Evolutionary conservation across 805 yeast species (phyloP).

Genomic region (Candida insectorum): DNA sequence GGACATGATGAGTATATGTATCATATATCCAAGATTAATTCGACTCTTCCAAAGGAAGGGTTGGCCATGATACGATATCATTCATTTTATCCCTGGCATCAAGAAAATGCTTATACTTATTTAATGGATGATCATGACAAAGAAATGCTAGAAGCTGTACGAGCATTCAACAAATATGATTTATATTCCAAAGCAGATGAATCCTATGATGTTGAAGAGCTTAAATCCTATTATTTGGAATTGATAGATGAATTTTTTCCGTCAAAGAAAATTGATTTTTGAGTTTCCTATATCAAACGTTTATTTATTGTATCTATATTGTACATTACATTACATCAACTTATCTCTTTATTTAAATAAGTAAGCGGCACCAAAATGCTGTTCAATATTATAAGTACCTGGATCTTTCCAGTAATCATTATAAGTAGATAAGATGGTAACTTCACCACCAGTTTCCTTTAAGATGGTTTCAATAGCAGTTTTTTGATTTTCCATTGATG

Average conservation of each 20-base stretch:
- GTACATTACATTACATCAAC: conserved; percentile 4
- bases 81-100: conserved; percentile 75
- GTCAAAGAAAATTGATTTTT: conserved; percentile 52
- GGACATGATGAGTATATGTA: conserved; percentile 81
- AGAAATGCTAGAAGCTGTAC: conserved; percentile 59
- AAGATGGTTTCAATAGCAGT: conserved; percentile 66
- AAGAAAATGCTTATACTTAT: conserved; percentile 62
- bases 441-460: conserved; percentile 52
- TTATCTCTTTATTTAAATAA: conserved; percentile 18
- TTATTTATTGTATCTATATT: conserved; percentile 2
- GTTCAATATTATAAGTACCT: conserved; percentile 83
- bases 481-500: conserved; percentile 65
- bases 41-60: conserved; percentile 61
- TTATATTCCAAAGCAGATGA: conserved; percentile 60
- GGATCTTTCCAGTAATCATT: conserved; percentile 86
- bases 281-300: conserved; percentile 6
- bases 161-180: conserved; percentile 66
- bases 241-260: conserved; percentile 70
- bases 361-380: conserved; percentile 69
- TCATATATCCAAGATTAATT: conserved; percentile 62
- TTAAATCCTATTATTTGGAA: conserved; percentile 58
- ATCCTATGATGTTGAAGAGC: conserved; percentile 43
- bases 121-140: conserved; percentile 62
- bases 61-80: conserved; percentile 74
- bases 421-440: conserved; percentile 74